Evolutionary conservation across 2,329 filamentous ascomycete species (phyloP).

Genomic region (Claviceps fusiformis): DNA sequence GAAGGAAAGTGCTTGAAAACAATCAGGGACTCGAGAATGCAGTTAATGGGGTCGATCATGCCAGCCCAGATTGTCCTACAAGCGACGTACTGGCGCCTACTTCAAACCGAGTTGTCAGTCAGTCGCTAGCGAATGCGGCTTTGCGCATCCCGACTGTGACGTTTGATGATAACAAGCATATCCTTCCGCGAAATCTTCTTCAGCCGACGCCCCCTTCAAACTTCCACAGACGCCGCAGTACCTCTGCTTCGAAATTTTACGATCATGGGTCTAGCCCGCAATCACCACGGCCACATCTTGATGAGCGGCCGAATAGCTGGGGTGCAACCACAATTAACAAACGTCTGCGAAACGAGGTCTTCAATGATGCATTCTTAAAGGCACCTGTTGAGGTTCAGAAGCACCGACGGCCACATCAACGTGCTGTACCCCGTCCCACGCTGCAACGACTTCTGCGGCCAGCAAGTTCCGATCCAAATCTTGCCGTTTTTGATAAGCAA

Average conservation of each 20-base stretch:
- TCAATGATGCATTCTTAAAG: constrained; percentile 81
- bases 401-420: constrained; percentile 56
- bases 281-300: constrained; percentile 26
- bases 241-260: constrained; percentile 16
- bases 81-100: constrained; percentile 10
- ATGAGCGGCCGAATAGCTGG: constrained; percentile 57
- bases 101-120: constrained; percentile 41
- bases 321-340: constrained; percentile 87
- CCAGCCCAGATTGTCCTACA: constrained; percentile 1
- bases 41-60: constrained; percentile 2
- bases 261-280: constrained; percentile 4
- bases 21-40: neutral
- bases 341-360: constrained; percentile 74
- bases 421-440: constrained; percentile 44
- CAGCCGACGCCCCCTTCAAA: constrained; percentile 36
- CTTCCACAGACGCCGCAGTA: constrained; percentile 19
- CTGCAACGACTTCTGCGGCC: constrained; percentile 31
- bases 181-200: constrained; percentile 75
- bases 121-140: constrained; percentile 55
- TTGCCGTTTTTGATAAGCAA: constrained; percentile 10
- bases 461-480: constrained; percentile 30
- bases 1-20: constrained; percentile 22
- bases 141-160: constrained; percentile 76
- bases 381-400: constrained; percentile 71
- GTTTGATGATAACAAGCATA: constrained; percentile 87